Conservation (phyloP, 345 rosid species). For the Geranium rotundifolium region DNA sequence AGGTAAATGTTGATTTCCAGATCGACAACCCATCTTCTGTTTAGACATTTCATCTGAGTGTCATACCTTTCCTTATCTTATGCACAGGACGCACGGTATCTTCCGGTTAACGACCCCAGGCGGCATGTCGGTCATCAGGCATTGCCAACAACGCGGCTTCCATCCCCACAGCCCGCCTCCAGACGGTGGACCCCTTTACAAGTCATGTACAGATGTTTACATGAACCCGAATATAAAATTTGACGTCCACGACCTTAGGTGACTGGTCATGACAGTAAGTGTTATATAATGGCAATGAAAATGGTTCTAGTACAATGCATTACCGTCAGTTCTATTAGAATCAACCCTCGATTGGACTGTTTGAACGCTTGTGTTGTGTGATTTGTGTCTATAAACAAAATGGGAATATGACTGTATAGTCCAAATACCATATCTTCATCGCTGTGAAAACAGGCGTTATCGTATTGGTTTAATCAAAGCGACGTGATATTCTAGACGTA, state of each 20-base stretch:
- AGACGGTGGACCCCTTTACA: slow-evolving; percentile 87
- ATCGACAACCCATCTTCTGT: neutral
- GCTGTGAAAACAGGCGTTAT: neutral
- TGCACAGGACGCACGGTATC: slow-evolving; percentile 65
- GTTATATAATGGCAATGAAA: neutral
- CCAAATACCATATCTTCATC: neutral
- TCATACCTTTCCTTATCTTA: neutral
- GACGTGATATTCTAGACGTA: neutral
- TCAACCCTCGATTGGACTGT: neutral
- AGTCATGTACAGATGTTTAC: slow-evolving; percentile 69
- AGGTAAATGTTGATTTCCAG: slow-evolving; percentile 28
- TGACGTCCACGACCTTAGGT: slow-evolving; percentile 83
- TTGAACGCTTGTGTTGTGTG: neutral
- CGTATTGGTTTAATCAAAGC: neutral
- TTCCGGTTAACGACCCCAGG: slow-evolving; percentile 87
- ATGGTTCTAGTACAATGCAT: slow-evolving; percentile 11
- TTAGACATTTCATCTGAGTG: neutral
- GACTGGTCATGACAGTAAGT: slow-evolving; percentile 11
- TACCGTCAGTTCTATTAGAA: neutral
- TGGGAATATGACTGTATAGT: neutral
- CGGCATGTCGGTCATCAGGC: slow-evolving; percentile 84
- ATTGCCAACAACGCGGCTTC: slow-evolving; percentile 83
- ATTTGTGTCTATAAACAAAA: neutral
- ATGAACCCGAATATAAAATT: slow-evolving; percentile 75
- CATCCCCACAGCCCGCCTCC: slow-evolving; percentile 67